Evolutionary conservation across 2,329 filamentous ascomycete genomes (phyloP), one percentile per base, ranked within the genome.

Genomic region (Aspergillus ochraceus): DNA sequence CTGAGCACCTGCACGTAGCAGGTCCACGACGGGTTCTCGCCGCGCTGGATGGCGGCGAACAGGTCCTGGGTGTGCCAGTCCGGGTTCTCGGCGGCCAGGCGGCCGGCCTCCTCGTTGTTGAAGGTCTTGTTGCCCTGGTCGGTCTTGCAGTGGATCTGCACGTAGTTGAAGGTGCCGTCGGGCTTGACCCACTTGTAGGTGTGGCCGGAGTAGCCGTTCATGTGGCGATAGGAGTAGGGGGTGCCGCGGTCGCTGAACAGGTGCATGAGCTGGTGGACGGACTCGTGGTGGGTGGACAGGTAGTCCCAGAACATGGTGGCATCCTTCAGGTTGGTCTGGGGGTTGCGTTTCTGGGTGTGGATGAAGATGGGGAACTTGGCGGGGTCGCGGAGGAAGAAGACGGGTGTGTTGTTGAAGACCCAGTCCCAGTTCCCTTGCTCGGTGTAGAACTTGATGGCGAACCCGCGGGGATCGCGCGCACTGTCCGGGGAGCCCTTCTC

Each of bases 341-440:
- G 89, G 68, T 91, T 80, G n/a, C 88, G 81, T 80, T 91, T 91
- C 72, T 91, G 89, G 0, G 88, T 90, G 71, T 90, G 88, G 55
- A 90, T 90, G 69, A 90, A 88, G 69, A 88, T 79, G 24, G 89
- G 88, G 70, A 90, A 91, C 74, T 91, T 91, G 64, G 86, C 83
- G 0, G 89, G 87, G 63, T 91, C 89, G 55, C 89, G 81, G n/a
- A 91, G 70, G 76, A 92, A 91, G 80, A 91, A 92, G 2, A 90
- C 85, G 0, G 89, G 89, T 0, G 87, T 90, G 71, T 91, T 91
- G 79, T 90, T 90, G 62, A 84, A 86, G 17, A 91, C 88, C 73
- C 88, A 81, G 68, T 90, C 88, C 83, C 85, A 89, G 66, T 90
- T 90, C n/a, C 88, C 88, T 66, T 91, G 86, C 19, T 88, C 85